These are phyloP conservation scores for Rhypophila decipiens DNA, from an alignment of 495 filamentous ascomycete genomes.

Conservation along the genomic window DNA sequence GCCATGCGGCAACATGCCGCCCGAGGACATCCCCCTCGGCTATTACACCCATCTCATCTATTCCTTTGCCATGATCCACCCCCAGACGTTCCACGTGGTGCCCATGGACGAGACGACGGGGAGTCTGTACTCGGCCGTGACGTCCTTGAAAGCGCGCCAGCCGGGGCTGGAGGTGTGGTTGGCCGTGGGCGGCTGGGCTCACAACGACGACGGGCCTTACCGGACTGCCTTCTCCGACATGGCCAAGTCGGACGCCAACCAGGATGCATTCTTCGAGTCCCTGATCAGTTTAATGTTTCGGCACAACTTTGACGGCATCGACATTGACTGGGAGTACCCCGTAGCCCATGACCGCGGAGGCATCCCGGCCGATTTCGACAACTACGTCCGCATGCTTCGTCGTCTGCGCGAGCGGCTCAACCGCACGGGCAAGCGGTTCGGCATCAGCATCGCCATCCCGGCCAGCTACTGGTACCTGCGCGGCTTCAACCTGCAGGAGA, in stretches of 20 bases:
- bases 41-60: conserved; percentile 20
- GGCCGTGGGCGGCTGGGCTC: conserved; percentile 30
- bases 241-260: conserved; percentile 11
- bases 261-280: conserved; percentile 14
- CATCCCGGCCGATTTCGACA: conserved; percentile 26
- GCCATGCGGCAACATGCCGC: background rate
- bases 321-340: conserved; percentile 54
- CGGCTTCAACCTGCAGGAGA: background rate
- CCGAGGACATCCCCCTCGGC: conserved; percentile 4
- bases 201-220: conserved; percentile 6
- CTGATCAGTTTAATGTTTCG: conserved; percentile 5
- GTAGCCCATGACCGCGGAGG: conserved; percentile 33
- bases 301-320: conserved; percentile 36
- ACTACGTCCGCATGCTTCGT: conserved; percentile 21
- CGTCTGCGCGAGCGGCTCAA: background rate
- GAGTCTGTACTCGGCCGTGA: conserved; percentile 4
- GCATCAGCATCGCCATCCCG: background rate
- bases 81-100: background rate
- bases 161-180: conserved; percentile 27
- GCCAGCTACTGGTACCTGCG: background rate
- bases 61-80: conserved; percentile 15
- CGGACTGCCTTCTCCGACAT: conserved; percentile 15
- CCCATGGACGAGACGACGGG: conserved; percentile 7
- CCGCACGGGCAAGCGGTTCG: background rate
- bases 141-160: conserved; percentile 20